phyloP scores from a whole-genome alignment of 371 early-diverging fungal species.

The Mortierella sp. region DNA sequence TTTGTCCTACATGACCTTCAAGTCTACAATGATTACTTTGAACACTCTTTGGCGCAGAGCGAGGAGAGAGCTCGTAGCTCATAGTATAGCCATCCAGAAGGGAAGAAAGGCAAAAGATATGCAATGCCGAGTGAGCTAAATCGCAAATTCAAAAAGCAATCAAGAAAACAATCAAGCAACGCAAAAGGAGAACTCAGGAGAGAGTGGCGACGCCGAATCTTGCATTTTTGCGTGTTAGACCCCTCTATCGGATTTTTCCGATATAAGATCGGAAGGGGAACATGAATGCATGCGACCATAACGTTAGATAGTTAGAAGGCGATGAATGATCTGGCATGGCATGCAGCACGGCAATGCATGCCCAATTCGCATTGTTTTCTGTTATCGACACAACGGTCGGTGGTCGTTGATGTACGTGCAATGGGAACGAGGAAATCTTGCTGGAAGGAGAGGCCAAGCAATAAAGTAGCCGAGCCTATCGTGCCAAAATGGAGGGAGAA shows the following conservation, averaged over 20 bases:
- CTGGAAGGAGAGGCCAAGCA: neutral
- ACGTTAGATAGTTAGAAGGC: too few relatives aligned
- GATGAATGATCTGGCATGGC: neutral
- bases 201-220: neutral
- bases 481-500: neutral
- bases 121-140: neutral
- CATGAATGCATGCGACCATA: neutral
- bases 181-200: neutral
- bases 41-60: neutral
- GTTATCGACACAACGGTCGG: neutral
- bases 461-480: neutral
- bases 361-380: neutral
- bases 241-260: neutral
- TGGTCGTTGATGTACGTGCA: neutral
- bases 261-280: neutral
- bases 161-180: neutral
- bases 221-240: neutral
- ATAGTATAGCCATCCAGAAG: neutral
- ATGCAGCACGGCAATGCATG: neutral
- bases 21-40: neutral
- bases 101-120: neutral
- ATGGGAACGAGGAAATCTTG: neutral
- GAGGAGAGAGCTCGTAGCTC: neutral
- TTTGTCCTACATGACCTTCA: neutral
- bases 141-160: neutral